Evolutionary conservation across 2,329 filamentous ascomycete species (phyloP).

Genomic region (Rachicladosporium sp.): DNA sequence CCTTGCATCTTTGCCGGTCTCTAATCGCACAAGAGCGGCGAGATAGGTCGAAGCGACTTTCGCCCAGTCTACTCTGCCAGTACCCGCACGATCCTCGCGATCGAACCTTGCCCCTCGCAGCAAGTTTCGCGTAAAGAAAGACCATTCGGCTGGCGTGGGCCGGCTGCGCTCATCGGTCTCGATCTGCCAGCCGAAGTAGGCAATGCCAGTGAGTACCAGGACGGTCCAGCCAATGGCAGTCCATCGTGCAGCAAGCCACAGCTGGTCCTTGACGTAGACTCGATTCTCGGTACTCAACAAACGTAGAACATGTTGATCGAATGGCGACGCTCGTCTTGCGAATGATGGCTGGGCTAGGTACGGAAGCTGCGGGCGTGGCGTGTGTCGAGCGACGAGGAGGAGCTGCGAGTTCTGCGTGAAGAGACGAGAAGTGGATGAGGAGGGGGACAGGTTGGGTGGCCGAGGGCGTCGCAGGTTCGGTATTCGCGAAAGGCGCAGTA

Average conservation of each 20-base stretch:
- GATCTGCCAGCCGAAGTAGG: constrained; percentile 55
- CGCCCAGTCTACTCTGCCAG: constrained; percentile 56
- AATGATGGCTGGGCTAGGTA: constrained; percentile 48
- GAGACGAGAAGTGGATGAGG: constrained; percentile 26
- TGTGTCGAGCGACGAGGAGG: constrained; percentile 38
- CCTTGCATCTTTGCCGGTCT: constrained; percentile 59
- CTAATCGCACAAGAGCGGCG: constrained; percentile 52
- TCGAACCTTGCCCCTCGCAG: constrained; percentile 45
- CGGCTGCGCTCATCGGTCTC: constrained; percentile 63
- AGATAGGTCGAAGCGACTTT: constrained; percentile 49
- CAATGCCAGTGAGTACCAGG: constrained; percentile 46
- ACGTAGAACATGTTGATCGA: constrained; percentile 43
- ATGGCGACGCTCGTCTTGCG: constrained; percentile 7
- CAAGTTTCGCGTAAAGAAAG: constrained; percentile 54
- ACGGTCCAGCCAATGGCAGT: constrained; percentile 54
- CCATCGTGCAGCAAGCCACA: constrained; percentile 57
- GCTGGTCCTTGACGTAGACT: constrained; percentile 56
- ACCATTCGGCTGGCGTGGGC: constrained; percentile 77
- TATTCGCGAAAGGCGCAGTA: constrained; percentile 8
- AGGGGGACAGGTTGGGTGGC: constrained; percentile 9
- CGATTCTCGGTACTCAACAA: constrained; percentile 70
- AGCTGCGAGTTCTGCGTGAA: constrained; percentile 48
- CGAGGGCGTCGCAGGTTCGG: constrained; percentile 15
- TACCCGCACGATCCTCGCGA: constrained; percentile 42
- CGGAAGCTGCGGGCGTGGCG: constrained; percentile 48